phyloP scores from a whole-genome alignment of 129 eudicot genomes.

The Helianthus annuus region HanXRQr2.0-SUNRISE NC_035442.2:2716461-2716960 shows the following conservation, averaged over 20 bases:
- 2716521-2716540: too few species aligned
- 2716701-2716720: not conserved
- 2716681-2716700: not conserved
- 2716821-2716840: not conserved
- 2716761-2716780: not conserved
- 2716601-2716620: slow-evolving; percentile 12
- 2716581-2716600: not conserved
- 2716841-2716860: not conserved
- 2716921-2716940: too few species aligned
- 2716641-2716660: not conserved
- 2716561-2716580: not conserved
- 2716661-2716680: not conserved
- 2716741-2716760: not conserved
- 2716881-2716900: too few species aligned
- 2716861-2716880: too few species aligned
- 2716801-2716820: not conserved
- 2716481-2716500: too few species aligned
- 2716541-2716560: too few species aligned
- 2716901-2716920: too few species aligned
- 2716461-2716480: too few species aligned
- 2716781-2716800: not conserved
- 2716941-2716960: too few species aligned
- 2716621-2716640: slow-evolving; percentile 15
- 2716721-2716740: not conserved
- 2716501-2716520: too few species aligned